A percentile compares a stretch with the other conserved stretches of the same genome.
These are phyloP conservation scores for Aspergillus sergii DNA, from an alignment of 2,329 filamentous ascomycete species.

Conservation along the genomic window DNA sequence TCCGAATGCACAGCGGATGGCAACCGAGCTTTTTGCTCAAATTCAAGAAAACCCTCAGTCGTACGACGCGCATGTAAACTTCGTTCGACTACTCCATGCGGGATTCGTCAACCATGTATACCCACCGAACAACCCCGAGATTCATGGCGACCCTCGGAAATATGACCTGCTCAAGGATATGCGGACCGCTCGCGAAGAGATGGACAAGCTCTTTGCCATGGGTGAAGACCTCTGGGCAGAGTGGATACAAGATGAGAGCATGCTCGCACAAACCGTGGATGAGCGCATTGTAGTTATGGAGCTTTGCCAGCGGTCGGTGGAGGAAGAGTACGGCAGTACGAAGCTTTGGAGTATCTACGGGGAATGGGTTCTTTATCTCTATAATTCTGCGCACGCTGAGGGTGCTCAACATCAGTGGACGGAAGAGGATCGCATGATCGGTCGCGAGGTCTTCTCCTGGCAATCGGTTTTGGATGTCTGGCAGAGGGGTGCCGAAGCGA, in stretches of 20 bases:
- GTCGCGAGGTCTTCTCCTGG: slow-evolving; percentile 61
- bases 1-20: slow-evolving; percentile 42
- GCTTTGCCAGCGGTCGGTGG: slow-evolving; percentile 60
- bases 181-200: slow-evolving; percentile 55
- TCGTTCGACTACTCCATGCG: slow-evolving; percentile 50
- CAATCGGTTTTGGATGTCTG: slow-evolving; percentile 59
- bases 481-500: slow-evolving; percentile 58
- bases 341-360: slow-evolving; percentile 65
- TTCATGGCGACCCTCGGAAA: slow-evolving; percentile 46
- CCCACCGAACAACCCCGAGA: slow-evolving; percentile 46
- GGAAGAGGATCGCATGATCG: slow-evolving; percentile 60
- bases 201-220: slow-evolving; percentile 65
- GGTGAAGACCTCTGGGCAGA: slow-evolving; percentile 66
- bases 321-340: slow-evolving; percentile 63
- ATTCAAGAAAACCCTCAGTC: slow-evolving; percentile 50
- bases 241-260: slow-evolving; percentile 64
- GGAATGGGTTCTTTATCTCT: slow-evolving; percentile 61
- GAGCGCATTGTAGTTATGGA: slow-evolving; percentile 63
- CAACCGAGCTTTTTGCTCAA: slow-evolving; percentile 44
- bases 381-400: slow-evolving; percentile 54
- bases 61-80: slow-evolving; percentile 50
- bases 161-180: slow-evolving; percentile 53
- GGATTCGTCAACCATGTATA: slow-evolving; percentile 52
- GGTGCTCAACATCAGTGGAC: slow-evolving; percentile 45
- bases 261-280: slow-evolving; percentile 57